Conservation (phyloP, 208 protist genomes). For the Polymyxa betae region DNA sequence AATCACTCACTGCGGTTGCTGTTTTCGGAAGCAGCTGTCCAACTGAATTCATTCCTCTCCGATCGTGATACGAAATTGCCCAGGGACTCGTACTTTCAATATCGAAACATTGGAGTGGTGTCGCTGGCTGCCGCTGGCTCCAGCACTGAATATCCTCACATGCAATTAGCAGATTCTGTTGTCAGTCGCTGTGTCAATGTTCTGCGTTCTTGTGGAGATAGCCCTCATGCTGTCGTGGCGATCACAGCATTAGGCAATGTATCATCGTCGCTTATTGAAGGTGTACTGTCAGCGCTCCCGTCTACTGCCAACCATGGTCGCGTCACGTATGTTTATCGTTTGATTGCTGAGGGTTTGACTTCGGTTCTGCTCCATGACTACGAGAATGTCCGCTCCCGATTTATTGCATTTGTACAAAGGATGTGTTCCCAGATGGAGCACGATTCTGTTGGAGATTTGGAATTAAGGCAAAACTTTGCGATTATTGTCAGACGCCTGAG, state of each 20-base stretch:
- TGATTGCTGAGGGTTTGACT: neutral
- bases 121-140: neutral
- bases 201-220: neutral
- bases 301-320: neutral
- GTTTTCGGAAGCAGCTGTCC: neutral
- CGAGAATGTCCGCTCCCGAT: neutral
- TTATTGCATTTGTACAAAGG: neutral
- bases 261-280: neutral
- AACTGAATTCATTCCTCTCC: neutral
- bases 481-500: neutral
- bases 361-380: neutral
- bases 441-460: neutral
- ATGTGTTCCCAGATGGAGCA: neutral
- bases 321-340: neutral
- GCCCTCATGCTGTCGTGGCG: neutral
- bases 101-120: slow-evolving; percentile 39
- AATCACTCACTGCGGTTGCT: neutral
- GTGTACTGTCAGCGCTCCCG: neutral
- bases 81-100: neutral
- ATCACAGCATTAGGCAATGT: slow-evolving; percentile 26
- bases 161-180: neutral
- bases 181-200: neutral
- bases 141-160: neutral
- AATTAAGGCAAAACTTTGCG: neutral
- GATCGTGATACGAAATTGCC: neutral